A percentile compares a stretch with the other conserved stretches of the same genome.
These are phyloP conservation scores for Malania oleifera DNA, from an alignment of 164 flowering plant genomes.

Conservation along the genomic window DNA sequence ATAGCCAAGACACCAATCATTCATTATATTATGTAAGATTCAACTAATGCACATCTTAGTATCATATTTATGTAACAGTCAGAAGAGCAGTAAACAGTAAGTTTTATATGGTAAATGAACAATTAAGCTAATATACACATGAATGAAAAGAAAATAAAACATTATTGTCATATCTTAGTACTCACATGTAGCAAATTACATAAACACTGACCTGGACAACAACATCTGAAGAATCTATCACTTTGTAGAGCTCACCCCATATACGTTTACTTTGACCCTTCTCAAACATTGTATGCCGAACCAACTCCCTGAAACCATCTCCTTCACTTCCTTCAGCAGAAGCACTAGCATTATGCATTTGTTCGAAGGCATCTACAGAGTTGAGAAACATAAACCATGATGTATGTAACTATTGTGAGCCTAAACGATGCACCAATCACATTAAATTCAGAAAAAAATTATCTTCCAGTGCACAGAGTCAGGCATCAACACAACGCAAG, in stretches of 20 bases:
- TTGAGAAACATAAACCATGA: neutral
- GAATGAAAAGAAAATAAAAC: too few relatives aligned
- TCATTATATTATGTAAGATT: too few relatives aligned
- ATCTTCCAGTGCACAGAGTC: too few relatives aligned
- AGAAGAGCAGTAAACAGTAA: too few relatives aligned
- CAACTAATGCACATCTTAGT: too few relatives aligned
- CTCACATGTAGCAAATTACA: neutral
- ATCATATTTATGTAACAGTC: too few relatives aligned
- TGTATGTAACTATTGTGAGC: neutral
- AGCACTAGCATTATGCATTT: slow-evolving; percentile 38
- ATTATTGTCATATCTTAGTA: neutral
- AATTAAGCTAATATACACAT: too few relatives aligned
- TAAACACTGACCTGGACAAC: slow-evolving; percentile 77
- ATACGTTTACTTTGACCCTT: slow-evolving; percentile 99
- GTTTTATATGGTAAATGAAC: too few relatives aligned
- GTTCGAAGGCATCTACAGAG: slow-evolving; percentile 65
- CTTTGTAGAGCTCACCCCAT: slow-evolving; percentile 99
- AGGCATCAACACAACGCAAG: neutral
- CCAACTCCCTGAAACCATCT: slow-evolving; percentile 89
- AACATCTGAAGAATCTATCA: slow-evolving; percentile 96
- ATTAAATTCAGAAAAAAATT: neutral
- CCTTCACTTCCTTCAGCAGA: slow-evolving; percentile 49
- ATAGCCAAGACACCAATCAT: too few relatives aligned
- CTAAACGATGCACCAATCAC: neutral
- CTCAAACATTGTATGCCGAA: slow-evolving; percentile 96